Evolutionary conservation across 352 stramenopile species (phyloP).

Genomic region (Albugo laibachii): DNA sequence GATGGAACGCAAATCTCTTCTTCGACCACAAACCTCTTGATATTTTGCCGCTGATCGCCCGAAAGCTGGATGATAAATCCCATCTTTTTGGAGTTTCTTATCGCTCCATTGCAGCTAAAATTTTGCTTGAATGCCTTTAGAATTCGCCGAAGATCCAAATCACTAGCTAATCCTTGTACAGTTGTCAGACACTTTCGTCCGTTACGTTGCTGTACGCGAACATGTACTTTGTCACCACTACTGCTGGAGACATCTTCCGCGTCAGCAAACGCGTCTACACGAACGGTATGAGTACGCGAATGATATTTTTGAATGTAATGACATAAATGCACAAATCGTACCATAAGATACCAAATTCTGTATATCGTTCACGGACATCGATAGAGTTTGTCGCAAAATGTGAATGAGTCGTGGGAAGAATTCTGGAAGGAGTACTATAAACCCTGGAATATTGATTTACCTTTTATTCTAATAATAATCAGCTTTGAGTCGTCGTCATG

Average conservation of each 20-base stretch:
- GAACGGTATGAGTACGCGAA: not conserved
- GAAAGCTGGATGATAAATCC: constrained; percentile 98
- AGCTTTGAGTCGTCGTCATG: no score
- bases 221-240: constrained; percentile 86
- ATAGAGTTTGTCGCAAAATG: no score
- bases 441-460: no score
- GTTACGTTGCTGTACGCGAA: constrained; percentile 98
- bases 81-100: constrained; percentile 95
- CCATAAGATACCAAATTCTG: no score
- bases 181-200: constrained; percentile 99
- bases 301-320: no score
- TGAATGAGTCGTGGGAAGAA: no score
- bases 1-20: constrained; percentile 96
- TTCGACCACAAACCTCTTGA: constrained; percentile 97
- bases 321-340: no score
- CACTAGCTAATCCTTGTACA: constrained; percentile 92
- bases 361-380: no score
- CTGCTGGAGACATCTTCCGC: constrained; percentile 76
- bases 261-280: constrained; percentile 67
- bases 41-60: constrained; percentile 97
- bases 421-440: no score
- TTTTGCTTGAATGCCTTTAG: constrained; percentile 99
- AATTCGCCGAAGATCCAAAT: constrained; percentile 98
- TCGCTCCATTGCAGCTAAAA: constrained; percentile 98
- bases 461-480: no score